Base-by-base conservation (phyloP, 2,329 filamentous ascomycete species). In the Helminthosporium solani region DNA sequence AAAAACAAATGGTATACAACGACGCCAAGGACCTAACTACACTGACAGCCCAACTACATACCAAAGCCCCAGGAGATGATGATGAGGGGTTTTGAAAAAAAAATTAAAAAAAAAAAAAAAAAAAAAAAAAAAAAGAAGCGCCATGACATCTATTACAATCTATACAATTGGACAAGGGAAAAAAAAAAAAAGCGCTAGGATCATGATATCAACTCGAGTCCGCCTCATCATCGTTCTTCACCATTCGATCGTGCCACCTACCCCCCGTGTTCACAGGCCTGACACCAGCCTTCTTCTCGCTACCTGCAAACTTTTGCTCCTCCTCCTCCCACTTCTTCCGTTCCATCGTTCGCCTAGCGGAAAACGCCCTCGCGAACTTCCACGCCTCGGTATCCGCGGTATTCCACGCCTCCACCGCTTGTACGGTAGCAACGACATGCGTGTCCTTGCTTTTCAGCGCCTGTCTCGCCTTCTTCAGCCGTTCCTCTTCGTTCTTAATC, bases 361-460 rank as follows among this genome's bases (percentile, higher is more conserved):
- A 72, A 53, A 80, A 89, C 0, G 87, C 86, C 30, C 84, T 74
- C 4, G 84, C 78, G 61, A 91, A 91, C 59, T 81, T 82, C 87
- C 87, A 92, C 1, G 83, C 83, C 69, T 92, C 87, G 1, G 84
- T 85, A 59, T 92, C 88, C 0, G 83, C 86, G 53, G 90, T 64
- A 63, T 80, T 77, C 58, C 76, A 79, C 37, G 70, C 66, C 63
- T 79, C 76, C 5, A 77, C 71, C 16, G 68, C 69, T n/a, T 73
- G 73, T 7, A 65, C 61, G 23, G 67, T 51, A 11, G 58, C 58
- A 28, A 59, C 56, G 50, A 65, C 64, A 27, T 57, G 52, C 27
- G 49, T 47, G 28, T 58, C 59, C 47, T 63, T 67, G 46, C 61
- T 67, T 51, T 70, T 67, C 27, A 74, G 56, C 3, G 63, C 68